Evolutionary conservation across 805 yeast genomes (phyloP), one percentile per base, ranked within the genome.

Genomic region (Lachancea thermotolerans): DNA sequence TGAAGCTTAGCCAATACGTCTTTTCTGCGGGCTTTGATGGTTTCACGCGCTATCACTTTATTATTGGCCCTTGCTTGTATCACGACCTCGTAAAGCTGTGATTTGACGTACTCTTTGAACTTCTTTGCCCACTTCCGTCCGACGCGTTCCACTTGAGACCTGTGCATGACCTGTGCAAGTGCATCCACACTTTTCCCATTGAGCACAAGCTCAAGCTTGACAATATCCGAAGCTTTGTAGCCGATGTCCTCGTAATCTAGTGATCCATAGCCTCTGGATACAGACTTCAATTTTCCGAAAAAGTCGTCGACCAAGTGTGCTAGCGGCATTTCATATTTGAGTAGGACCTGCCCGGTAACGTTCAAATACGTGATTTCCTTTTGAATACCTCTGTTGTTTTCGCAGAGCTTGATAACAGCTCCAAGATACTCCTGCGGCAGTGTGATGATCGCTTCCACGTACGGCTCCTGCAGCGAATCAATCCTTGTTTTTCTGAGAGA

Each of bases 221-320:
- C 89, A 17, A 91, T 78, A 58, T 86, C 89, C 1, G 95, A 79
- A 30, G 78, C 75, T 52, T 70, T 74, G 66, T 89, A 91, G 0
- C 98, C 99, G 4, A 84, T 81, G 59, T 91, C 98, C 55, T 93
- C 97, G 58, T 91, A 91, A 66, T 91, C 98, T 43, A 91, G 70
- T 0, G 96, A 86, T 0, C 96, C 98, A 65, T 86, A 91, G 1
- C 99, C 99, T 58, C 81, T 79, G 0, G 98, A 87, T 1, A 80
- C 75, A 1, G 96, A 90, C 62, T 91, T 91, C 47, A 91, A 71
- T 60, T 85, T 87, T 1, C 98, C 98, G 64, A 93, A 90, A 62
- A 91, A 91, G 66, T 93, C 96, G 59, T 91, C 97, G 5, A 93
- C 96, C 31, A 91, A 68, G 58, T 88, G 95, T 0, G 95, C 84